Evolutionary conservation across 1,284 basidiomycete genomes (phyloP).

Genomic region (Crucibulum parvulum): DNA sequence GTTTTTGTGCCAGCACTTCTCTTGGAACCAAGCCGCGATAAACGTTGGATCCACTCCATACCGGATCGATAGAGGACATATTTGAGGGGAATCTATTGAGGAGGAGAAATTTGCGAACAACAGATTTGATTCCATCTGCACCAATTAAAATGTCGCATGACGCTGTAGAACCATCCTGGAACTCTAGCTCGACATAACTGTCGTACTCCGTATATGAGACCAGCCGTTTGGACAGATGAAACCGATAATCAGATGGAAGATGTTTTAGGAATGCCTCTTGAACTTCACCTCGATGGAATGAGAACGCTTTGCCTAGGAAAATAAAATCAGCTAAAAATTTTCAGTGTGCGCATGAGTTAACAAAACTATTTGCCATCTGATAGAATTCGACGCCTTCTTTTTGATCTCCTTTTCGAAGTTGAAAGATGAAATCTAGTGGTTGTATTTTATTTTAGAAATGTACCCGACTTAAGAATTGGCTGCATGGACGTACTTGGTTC

Average conservation of each 20-base stretch:
- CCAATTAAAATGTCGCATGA: slow-evolving; percentile 6
- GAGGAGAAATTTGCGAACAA: background rate
- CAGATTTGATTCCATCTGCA: slow-evolving; percentile 10
- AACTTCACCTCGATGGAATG: slow-evolving; percentile 26
- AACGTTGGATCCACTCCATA: slow-evolving; percentile 46
- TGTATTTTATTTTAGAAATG: background rate
- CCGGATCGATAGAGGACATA: slow-evolving; percentile 22
- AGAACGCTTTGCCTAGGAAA: slow-evolving; percentile 15
- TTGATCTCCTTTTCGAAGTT: slow-evolving; percentile 21
- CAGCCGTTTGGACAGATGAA: background rate
- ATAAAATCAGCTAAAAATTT: background rate
- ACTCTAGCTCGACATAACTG: background rate
- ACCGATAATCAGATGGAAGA: background rate
- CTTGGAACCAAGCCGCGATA: slow-evolving; percentile 47
- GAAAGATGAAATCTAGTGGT: slow-evolving; percentile 13
- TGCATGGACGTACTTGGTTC: slow-evolving; percentile 12
- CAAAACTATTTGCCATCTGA: slow-evolving; percentile 19
- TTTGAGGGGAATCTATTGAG: background rate
- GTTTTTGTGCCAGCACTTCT: slow-evolving; percentile 36
- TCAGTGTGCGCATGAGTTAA: background rate
- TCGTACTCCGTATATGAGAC: slow-evolving; percentile 1
- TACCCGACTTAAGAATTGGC: background rate
- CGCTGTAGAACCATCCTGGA: slow-evolving; percentile 2
- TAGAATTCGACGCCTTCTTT: slow-evolving; percentile 11
- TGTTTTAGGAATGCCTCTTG: background rate